Percentiles rank a stretch among this genome's conserved stretches.
Conservation (phyloP, 495 filamentous ascomycete genomes). For the Aspergillus indologenus region DNA sequence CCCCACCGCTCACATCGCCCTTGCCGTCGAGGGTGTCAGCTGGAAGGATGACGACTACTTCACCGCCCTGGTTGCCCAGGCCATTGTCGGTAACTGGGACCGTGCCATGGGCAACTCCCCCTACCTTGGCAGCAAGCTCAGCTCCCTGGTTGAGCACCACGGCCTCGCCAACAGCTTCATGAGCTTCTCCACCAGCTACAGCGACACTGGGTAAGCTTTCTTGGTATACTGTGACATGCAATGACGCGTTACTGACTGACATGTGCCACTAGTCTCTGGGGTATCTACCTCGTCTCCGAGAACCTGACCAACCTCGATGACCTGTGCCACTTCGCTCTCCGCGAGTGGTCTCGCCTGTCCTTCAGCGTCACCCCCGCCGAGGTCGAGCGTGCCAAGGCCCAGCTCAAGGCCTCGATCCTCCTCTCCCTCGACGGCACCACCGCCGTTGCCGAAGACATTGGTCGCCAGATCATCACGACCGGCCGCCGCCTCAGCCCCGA, state of each 20-base stretch:
- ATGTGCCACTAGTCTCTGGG: conserved; percentile 73
- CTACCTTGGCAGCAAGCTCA: conserved; percentile 96
- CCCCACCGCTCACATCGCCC: conserved; percentile 93
- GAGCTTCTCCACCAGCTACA: conserved; percentile 99
- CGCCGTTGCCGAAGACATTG: conserved; percentile 95
- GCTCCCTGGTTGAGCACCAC: conserved; percentile 85
- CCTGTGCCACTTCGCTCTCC: conserved; percentile 94
- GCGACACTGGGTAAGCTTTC: conserved; percentile 84
- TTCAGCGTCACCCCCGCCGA: conserved; percentile 83
- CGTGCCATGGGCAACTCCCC: conserved; percentile 95
- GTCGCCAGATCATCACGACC: conserved; percentile 95
- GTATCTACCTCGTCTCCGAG: conserved; percentile 96
- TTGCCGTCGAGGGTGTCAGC: conserved; percentile 98
- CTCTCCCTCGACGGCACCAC: conserved; percentile 97
- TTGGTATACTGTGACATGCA: conserved; percentile 10
- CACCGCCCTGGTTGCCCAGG: conserved; percentile 94
- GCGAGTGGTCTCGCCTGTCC: conserved; percentile 93
- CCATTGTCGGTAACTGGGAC: conserved; percentile 99
- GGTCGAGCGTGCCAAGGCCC: conserved; percentile 96
- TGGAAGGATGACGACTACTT: conserved; percentile 99
- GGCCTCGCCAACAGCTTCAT: conserved; percentile 98
- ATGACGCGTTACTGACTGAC: conserved; percentile 18
- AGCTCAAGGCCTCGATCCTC: conserved; percentile 97
- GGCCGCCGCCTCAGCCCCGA: conserved; percentile 85
- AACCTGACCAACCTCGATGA: conserved; percentile 85